Base-by-base conservation (phyloP, 139 green algal genomes). In the Chlorella sp. region DNA sequence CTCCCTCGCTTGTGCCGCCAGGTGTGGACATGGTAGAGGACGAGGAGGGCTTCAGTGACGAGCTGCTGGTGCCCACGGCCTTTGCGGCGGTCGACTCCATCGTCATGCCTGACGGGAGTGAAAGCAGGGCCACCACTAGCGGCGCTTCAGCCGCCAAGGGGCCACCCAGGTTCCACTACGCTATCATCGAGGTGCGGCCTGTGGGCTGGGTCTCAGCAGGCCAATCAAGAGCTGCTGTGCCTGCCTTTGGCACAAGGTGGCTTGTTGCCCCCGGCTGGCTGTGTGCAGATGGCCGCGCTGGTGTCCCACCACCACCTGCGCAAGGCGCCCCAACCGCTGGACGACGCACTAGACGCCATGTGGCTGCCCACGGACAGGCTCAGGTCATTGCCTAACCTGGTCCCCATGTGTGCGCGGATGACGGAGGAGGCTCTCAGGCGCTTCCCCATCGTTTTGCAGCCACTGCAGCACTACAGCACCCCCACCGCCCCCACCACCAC, bases 61-160 rank as follows among this genome's bases (percentile, higher is more conserved):
- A 31, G 24, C 36, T n/a, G 69, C 84, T 27, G 35, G 49, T 77
- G 32, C 86, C 86, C n/a, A 82, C 72, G 0, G 67, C 83, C 14
- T 86, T 89, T 72, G 77, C 83, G 14, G 82, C 81, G n/a, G 81
- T 84, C 3, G 85, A 90, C 50, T 78, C 74, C 2, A 82, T 87
- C 2, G 35, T 59, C 27, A 35, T 1, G 5, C 60, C 1, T 77
- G 30, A 49, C n/a, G 75, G 70, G 2, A 36, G 29, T n/a, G n/a
- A n/a, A n/a, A n/a, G n/a, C n/a, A n/a, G n/a, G n/a, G n/a, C n/a
- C n/a, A n/a, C n/a, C n/a, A n/a, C n/a, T n/a, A n/a, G n/a, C n/a
- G n/a, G n/a, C n/a, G n/a, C n/a, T n/a, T n/a, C n/a, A n/a, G n/a
- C n/a, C n/a, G n/a, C n/a, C n/a, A n/a, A n/a, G n/a, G n/a, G n/a